Conservation (phyloP, 805 yeast species). For the Saccharomycopsis fibuligera region DNA sequence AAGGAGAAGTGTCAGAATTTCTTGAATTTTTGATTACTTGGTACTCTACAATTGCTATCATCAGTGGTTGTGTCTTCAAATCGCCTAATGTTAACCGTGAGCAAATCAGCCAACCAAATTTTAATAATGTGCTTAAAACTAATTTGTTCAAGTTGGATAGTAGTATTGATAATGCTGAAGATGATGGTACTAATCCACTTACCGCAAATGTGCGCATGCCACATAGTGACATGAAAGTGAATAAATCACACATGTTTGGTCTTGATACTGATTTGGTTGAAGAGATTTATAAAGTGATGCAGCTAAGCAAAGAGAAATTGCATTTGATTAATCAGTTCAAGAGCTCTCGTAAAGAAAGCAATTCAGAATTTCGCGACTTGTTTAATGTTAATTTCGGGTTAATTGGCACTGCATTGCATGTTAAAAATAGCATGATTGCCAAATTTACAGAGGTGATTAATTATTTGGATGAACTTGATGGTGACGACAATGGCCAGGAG, state of each 20-base stretch:
- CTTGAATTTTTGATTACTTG: slow-evolving; percentile 3
- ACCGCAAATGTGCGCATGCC: neutral
- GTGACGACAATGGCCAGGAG: neutral
- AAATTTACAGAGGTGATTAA: neutral
- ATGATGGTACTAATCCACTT: neutral
- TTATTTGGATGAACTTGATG: slow-evolving; percentile 2
- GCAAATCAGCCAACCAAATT: neutral
- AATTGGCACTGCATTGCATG: slow-evolving; percentile 5
- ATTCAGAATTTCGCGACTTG: slow-evolving; percentile 4
- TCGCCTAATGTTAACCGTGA: slow-evolving; percentile 10
- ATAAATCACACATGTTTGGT: slow-evolving; percentile 5
- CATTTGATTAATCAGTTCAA: slow-evolving; percentile 6
- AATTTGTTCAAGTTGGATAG: neutral
- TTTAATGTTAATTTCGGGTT: slow-evolving; percentile 10
- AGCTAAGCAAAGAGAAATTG: slow-evolving; percentile 9
- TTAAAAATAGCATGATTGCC: slow-evolving; percentile 1
- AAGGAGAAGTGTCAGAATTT: neutral
- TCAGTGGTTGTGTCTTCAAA: slow-evolving; percentile 9
- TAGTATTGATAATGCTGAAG: too few species aligned
- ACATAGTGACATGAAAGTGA: neutral
- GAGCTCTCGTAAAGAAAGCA: neutral
- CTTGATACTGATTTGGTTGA: slow-evolving; percentile 4
- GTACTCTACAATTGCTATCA: slow-evolving; percentile 4
- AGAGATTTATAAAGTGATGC: slow-evolving; percentile 11
- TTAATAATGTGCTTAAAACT: neutral